Conservation (phyloP, 2,329 filamentous ascomycete species). For the Fusarium hostae region DNA sequence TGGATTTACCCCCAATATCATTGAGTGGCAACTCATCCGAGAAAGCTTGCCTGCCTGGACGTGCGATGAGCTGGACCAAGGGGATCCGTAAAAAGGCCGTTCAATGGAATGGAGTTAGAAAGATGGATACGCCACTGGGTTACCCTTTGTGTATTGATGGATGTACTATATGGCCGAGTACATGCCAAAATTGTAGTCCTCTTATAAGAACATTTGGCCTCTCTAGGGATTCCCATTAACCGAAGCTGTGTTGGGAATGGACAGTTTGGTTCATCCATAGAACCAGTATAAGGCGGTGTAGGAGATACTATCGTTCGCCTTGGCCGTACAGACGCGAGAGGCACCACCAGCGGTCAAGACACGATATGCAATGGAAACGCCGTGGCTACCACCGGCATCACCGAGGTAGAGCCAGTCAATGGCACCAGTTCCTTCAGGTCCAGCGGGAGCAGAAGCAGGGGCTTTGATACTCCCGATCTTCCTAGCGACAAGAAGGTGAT, state of each 20-base stretch:
- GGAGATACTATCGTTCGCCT: slow-evolving; percentile 60
- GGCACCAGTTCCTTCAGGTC: slow-evolving; percentile 60
- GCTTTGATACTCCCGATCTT: slow-evolving; percentile 63
- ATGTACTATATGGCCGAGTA: no score
- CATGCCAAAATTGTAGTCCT: no score
- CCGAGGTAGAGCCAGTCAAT: slow-evolving; percentile 65
- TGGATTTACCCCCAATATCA: no score
- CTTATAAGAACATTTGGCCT: no score
- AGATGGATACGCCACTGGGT: no score
- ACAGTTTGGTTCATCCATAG: slow-evolving; percentile 51
- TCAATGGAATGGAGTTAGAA: no score
- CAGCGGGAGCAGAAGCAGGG: slow-evolving; percentile 59
- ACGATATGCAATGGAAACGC: slow-evolving; percentile 60
- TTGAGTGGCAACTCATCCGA: no score
- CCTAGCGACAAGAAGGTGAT: slow-evolving; percentile 55
- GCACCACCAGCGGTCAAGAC: slow-evolving; percentile 65
- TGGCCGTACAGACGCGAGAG: slow-evolving; percentile 55
- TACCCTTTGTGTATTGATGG: no score
- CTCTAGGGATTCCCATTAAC: no score
- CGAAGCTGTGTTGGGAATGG: background rate
- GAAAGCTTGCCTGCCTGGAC: no score
- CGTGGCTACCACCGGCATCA: slow-evolving; percentile 52
- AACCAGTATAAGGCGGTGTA: slow-evolving; percentile 70
- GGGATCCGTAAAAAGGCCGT: no score
- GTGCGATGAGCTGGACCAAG: no score